A percentile compares a stretch with the other conserved stretches of the same genome.
Evolutionary conservation across 495 filamentous ascomycete genomes (phyloP).

Genomic region (Copromyces sp.): DNA sequence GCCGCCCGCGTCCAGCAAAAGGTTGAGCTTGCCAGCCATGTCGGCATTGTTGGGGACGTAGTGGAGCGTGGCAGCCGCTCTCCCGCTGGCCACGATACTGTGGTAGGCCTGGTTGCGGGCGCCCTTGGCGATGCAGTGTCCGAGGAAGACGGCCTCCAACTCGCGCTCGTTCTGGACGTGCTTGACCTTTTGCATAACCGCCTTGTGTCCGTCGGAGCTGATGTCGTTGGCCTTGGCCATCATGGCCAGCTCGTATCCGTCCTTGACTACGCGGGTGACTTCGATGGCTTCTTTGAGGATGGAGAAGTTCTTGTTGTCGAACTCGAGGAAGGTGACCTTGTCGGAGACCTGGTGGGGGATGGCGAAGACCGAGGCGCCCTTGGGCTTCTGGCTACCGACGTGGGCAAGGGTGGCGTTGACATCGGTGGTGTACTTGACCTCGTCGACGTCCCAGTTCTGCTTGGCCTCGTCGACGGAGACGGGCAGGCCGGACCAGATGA

Average conservation of each 20-base stretch:
- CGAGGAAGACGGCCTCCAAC: slow-evolving; percentile 68
- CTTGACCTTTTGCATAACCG: slow-evolving; percentile 55
- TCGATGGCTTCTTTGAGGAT: slow-evolving; percentile 69
- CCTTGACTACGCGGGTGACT: slow-evolving; percentile 67
- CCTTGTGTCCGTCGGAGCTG: slow-evolving; percentile 63
- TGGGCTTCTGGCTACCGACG: slow-evolving; percentile 30
- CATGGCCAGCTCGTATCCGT: slow-evolving; percentile 75
- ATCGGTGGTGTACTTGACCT: slow-evolving; percentile 56
- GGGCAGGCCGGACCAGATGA: slow-evolving; percentile 95
- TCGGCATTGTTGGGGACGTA: slow-evolving; percentile 70
- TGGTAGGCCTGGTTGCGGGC: slow-evolving; percentile 75
- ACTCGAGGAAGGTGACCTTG: slow-evolving; percentile 52
- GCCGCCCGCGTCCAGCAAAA: slow-evolving; percentile 76
- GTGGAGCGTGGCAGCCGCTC: slow-evolving; percentile 74
- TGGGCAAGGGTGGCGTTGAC: slow-evolving; percentile 53
- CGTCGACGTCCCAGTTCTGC: slow-evolving; percentile 73
- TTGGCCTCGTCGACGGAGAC: slow-evolving; percentile 63
- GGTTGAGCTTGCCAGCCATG: slow-evolving; percentile 55
- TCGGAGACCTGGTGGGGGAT: slow-evolving; percentile 63
- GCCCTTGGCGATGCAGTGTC: slow-evolving; percentile 62
- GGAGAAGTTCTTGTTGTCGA: slow-evolving; percentile 48
- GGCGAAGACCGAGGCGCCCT: slow-evolving; percentile 47
- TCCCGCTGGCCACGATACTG: slow-evolving; percentile 69
- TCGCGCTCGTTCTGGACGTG: slow-evolving; percentile 68
- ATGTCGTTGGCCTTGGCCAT: slow-evolving; percentile 75